Conservation (phyloP, 352 stramenopile species). For the Bremia lactucae region DNA sequence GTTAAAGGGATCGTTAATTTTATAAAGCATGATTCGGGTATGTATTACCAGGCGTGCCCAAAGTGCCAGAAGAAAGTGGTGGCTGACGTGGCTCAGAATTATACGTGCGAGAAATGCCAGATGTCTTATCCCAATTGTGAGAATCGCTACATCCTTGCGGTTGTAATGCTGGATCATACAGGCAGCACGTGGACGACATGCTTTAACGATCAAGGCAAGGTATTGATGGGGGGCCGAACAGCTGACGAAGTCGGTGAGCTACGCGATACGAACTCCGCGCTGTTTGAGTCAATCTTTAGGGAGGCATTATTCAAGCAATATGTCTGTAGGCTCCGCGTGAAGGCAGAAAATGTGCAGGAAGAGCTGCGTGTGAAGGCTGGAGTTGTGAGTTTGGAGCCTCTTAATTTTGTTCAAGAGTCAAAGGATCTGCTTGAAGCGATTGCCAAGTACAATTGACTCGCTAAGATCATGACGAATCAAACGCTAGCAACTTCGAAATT, state of each 20-base stretch:
- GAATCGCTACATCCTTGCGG: slow-evolving; percentile 93
- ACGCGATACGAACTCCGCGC: slow-evolving; percentile 68
- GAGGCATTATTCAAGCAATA: slow-evolving; percentile 88
- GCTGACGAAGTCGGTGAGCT: slow-evolving; percentile 89
- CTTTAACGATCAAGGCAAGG: slow-evolving; percentile 95
- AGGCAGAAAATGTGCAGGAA: slow-evolving; percentile 94
- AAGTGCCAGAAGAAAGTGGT: slow-evolving; percentile 89
- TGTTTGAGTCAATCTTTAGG: slow-evolving; percentile 91
- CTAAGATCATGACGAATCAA: background rate
- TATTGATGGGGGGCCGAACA: slow-evolving; percentile 85
- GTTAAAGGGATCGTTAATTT: slow-evolving; percentile 95
- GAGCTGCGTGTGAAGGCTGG: slow-evolving; percentile 91
- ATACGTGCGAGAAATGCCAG: slow-evolving; percentile 94
- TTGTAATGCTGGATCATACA: slow-evolving; percentile 90
- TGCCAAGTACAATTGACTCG: slow-evolving; percentile 63
- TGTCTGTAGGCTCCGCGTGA: slow-evolving; percentile 84
- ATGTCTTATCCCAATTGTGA: slow-evolving; percentile 89
- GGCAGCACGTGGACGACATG: slow-evolving; percentile 91
- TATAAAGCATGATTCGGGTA: slow-evolving; percentile 90
- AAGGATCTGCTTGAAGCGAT: slow-evolving; percentile 90
- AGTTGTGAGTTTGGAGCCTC: slow-evolving; percentile 84
- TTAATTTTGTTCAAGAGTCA: slow-evolving; percentile 91
- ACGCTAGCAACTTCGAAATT: no score
- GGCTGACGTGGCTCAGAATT: slow-evolving; percentile 90
- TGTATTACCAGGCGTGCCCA: slow-evolving; percentile 82